phyloP scores from a whole-genome alignment of 352 stramenopile genomes.

The Phytophthora nicotianae region DNA sequence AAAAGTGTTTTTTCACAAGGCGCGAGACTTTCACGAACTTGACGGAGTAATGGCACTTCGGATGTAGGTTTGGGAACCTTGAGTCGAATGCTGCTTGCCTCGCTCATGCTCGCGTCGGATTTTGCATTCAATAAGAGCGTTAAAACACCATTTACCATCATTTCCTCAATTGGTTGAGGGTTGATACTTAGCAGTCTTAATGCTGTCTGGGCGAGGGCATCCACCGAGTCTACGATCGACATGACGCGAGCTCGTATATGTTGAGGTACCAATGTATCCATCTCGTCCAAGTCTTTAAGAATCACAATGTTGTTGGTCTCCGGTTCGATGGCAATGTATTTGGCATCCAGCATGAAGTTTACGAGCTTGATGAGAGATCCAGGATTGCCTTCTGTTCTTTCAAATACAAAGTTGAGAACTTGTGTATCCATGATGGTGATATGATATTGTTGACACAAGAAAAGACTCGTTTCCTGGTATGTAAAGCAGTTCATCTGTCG shows the following conservation, averaged over 20 bases:
- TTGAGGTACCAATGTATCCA: constrained; percentile 76
- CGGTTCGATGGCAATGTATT: constrained; percentile 66
- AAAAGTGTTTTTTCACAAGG: constrained; percentile 67
- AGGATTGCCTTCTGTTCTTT: constrained; percentile 70
- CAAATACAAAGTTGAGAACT: constrained; percentile 74
- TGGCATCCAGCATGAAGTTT: constrained; percentile 67
- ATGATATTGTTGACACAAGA: constrained; percentile 77
- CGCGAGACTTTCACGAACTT: constrained; percentile 64
- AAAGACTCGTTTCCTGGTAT: constrained; percentile 73
- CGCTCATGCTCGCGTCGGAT: constrained; percentile 41
- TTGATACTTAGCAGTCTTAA: constrained; percentile 75
- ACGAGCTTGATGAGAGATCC: constrained; percentile 71
- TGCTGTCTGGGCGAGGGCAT: constrained; percentile 59
- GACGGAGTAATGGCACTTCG: constrained; percentile 44
- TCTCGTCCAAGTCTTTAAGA: constrained; percentile 70
- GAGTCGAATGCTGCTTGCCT: constrained; percentile 35
- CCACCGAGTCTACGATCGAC: constrained; percentile 63
- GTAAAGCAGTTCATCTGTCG: constrained; percentile 59
- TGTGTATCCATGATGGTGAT: constrained; percentile 86
- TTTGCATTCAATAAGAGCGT: constrained; percentile 45
- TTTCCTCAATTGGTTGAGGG: constrained; percentile 64
- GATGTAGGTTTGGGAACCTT: constrained; percentile 49
- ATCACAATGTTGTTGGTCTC: constrained; percentile 60
- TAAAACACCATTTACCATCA: constrained; percentile 61
- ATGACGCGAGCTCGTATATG: constrained; percentile 76